Base-by-base conservation (phyloP, 1,139 yeast genomes). In the Zygoascus meyerae region DNA sequence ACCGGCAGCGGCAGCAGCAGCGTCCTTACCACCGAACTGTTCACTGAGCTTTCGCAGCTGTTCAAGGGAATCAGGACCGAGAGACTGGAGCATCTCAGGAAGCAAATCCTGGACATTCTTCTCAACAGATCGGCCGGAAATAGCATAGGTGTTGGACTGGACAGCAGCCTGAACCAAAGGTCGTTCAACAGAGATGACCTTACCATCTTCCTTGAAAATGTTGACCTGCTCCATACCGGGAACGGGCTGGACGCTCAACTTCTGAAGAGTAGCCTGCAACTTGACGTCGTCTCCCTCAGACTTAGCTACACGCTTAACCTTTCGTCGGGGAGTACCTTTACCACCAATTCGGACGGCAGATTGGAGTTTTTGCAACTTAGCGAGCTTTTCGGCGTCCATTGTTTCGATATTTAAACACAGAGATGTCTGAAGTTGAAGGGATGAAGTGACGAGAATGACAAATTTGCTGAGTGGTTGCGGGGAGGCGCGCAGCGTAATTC, bases 141-240 rank as follows among this genome's bases (percentile, higher is more conserved):
- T 83, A 60, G 95, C 95, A 70, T 85, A 86, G 56, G 95, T 85
- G 82, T 92, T 90, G 77, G 84, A 78, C 63, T 83, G 83, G 63
- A 86, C 81, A 60, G 96, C 89, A 59, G 89, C 89, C 76, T 90
- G 97, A 57, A 90, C 95, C 74, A 89, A 87, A 58, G 87, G 95
- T 72, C 92, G 83, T 78, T 85, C 82, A 79, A 92, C 89, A 77
- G 90, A 97, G 72, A 90, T 77, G 57, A 92, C 97, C 69, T 83
- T 84, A 66, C 97, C 97, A 71, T 90, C 96, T 58, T 89, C 95
- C 73, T 77, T 85, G 84, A 92, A 90, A 78, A 92, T 86, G 81
- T 90, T 92, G 67, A 95, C 97, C 75, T 90, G 97, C 69, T 87
- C 95, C 62, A 92, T 83, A 63, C 85, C 87, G 59, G 84, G 90